Evolutionary conservation across 805 yeast species (phyloP).

Genomic region (Komagataella ulmi): DNA sequence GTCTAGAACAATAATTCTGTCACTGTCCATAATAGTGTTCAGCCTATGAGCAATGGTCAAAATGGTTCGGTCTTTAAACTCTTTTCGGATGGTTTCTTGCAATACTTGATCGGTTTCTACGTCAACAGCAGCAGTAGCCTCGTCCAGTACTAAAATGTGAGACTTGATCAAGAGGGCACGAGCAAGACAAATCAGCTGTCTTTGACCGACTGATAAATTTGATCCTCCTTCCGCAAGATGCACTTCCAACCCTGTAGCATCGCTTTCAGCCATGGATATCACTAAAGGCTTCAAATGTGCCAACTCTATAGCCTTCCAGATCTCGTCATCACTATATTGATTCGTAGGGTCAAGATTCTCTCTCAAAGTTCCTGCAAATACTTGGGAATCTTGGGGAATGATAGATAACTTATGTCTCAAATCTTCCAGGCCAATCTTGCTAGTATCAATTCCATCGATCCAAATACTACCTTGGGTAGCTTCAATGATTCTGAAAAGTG

Average conservation of each 20-base stretch:
- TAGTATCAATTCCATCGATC: constrained; percentile 60
- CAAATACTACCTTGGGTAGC: constrained; percentile 55
- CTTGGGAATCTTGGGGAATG: constrained; percentile 91
- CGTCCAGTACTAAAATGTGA: constrained; percentile 61
- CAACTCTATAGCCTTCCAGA: constrained; percentile 73
- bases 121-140: constrained; percentile 85
- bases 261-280: constrained; percentile 25
- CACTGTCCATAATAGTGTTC: constrained; percentile 74
- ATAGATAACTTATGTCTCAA: constrained; percentile 68
- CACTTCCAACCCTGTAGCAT: constrained; percentile 13
- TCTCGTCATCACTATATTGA: constrained; percentile 52
- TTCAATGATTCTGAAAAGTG: constrained; percentile 78
- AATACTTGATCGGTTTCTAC: constrained; percentile 70
- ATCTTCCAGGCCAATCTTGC: constrained; percentile 61
- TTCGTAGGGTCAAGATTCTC: constrained; percentile 79
- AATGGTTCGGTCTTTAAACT: constrained; percentile 66
- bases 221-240: constrained; percentile 24
- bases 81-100: constrained; percentile 66
- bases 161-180: constrained; percentile 58
- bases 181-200: constrained; percentile 75
- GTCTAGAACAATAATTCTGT: constrained; percentile 62
- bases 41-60: constrained; percentile 78
- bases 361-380: constrained; percentile 75
- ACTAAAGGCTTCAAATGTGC: constrained; percentile 68
- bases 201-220: constrained; percentile 81